Base-by-base conservation (phyloP, 192 early-diverging fungal genomes). In the Funneliformis mosseae region DNA sequence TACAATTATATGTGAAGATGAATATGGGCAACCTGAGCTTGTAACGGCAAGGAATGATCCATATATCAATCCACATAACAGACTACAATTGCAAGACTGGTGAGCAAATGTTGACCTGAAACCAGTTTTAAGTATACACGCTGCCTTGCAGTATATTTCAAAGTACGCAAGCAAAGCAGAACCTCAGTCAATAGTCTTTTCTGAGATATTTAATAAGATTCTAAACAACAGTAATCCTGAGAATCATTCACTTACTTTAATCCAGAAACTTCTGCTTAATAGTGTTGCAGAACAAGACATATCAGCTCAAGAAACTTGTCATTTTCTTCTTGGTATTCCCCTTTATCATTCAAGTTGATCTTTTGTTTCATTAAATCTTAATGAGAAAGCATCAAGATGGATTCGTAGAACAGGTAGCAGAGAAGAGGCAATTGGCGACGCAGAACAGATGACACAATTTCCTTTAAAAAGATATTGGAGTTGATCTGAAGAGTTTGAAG, bases 311-410 rank as follows among this genome's bases (percentile, higher is more conserved):
- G 68, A 70, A 10, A 70, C 68, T 1, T 39, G 3, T 70, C 38
- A 70, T 39, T 5, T 70, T 70, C 68, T 70, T 70, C 68, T 70
- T 39, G 33, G 5, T 1, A 70, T 70, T 70, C 68, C 38, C 1
- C 38, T 70, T 7, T 70, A 70, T n/a, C 33, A 70, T 39, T 43
- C 2, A 5, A 70, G 68, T 5, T 5, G 33, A 6, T 0, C 33
- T 2, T 70, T 70, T 70, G 33, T 70, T 70, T 43, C 38, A 2
- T 70, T 70, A 39, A 70, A 70, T 5, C 68, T 70, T 70, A 70
- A 70, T 45, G 39, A 70, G 1, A 11, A 70, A 39, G 0, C 25
- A 39, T n/a, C 27, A 21, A 45, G n/a, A 39, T 70, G 42, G 68
- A 25, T 70, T 70, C 25, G n/a, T 7, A 5, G 5, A 18, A 70